These are phyloP conservation scores for Nannizziopsis barbatae DNA, from an alignment of 2,329 filamentous ascomycete species.

Conservation along the genomic window DNA sequence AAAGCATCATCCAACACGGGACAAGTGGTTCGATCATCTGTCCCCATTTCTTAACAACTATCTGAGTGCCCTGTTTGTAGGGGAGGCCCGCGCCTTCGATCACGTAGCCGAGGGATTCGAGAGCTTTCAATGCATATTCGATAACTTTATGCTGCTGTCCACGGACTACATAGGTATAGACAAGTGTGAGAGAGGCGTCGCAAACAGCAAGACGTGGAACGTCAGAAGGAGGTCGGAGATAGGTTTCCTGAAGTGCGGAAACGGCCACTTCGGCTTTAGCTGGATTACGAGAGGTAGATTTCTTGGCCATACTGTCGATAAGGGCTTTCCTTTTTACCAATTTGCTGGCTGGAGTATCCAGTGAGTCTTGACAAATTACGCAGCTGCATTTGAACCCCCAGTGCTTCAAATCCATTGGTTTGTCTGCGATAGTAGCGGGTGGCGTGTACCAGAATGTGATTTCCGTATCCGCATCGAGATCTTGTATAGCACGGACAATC, in stretches of 20 bases:
- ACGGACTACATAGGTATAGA: too few species aligned
- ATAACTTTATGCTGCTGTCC: conserved; percentile 12
- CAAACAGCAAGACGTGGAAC: neutral
- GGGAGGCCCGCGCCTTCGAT: conserved; percentile 19
- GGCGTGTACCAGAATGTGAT: conserved; percentile 35
- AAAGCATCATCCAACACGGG: conserved; percentile 23
- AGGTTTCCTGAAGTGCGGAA: conserved; percentile 17
- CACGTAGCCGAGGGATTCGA: conserved; percentile 21
- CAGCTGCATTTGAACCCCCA: too few species aligned
- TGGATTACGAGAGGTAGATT: neutral
- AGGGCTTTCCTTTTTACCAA: too few species aligned
- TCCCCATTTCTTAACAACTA: too few species aligned
- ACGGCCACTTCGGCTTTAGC: conserved; percentile 15
- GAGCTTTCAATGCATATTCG: conserved; percentile 17
- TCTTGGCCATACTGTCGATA: too few species aligned
- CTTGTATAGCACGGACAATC: conserved; percentile 38
- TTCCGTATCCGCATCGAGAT: conserved; percentile 38
- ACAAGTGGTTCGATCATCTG: conserved; percentile 23
- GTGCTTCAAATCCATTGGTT: too few species aligned
- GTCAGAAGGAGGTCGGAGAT: conserved; percentile 15
- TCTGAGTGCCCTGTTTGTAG: neutral
- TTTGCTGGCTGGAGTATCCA: too few species aligned
- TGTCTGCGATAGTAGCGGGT: neutral
- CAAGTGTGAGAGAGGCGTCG: too few species aligned
- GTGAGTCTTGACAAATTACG: too few species aligned